These are phyloP conservation scores for Ceratorhiza oryzae-sativae DNA, from an alignment of 1,284 basidiomycete species.

Conservation along the genomic window DNA sequence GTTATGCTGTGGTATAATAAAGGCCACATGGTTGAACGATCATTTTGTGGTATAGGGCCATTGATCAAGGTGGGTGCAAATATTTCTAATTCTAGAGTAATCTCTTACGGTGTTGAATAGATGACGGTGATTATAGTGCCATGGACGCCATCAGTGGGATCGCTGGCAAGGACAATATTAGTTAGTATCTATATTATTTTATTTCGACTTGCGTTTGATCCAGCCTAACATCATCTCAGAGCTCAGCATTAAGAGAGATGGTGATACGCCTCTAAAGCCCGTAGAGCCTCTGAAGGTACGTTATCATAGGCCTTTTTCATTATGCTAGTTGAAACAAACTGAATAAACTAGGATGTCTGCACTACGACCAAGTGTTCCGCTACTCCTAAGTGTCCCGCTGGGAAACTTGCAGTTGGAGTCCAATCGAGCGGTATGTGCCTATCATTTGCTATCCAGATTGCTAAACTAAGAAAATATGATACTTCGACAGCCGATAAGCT, in stretches of 20 bases:
- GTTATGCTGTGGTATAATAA: background rate
- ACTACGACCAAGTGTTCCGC: conserved; percentile 2
- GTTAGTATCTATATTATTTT: background rate
- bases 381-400: background rate
- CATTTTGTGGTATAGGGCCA: background rate
- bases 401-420: background rate
- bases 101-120: background rate
- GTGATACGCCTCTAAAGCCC: background rate
- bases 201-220: background rate
- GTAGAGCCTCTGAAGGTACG: background rate
- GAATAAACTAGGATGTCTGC: background rate
- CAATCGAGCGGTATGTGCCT: background rate
- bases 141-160: conserved; percentile 10
- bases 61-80: conserved; percentile 7
- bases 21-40: too few species aligned
- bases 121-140: conserved; percentile 2
- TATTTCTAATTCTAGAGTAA: background rate
- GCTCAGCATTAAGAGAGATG: background rate
- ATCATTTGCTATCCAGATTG: background rate
- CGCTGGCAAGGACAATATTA: background rate
- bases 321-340: too few species aligned
- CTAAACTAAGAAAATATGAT: too few species aligned
- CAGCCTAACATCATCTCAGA: background rate
- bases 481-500: conserved; percentile 1
- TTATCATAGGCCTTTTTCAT: background rate